Evolutionary conservation across 192 early-diverging fungal genomes (phyloP).

Genomic region (Dissophora globulifera): DNA sequence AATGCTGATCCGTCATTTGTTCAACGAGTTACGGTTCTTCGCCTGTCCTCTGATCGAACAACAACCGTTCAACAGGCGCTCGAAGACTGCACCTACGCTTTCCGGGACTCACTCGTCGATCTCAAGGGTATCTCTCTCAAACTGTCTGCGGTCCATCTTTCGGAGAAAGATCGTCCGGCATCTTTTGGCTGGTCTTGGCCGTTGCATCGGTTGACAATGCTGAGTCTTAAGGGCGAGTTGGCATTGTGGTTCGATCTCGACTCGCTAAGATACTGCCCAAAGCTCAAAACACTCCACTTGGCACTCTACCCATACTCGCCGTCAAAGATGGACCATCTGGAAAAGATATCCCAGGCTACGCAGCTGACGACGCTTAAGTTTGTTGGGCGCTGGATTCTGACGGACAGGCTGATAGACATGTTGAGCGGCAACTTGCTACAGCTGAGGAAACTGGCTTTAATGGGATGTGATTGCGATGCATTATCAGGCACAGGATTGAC

Average conservation of each 20-base stretch:
- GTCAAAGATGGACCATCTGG: slow-evolving; percentile 16
- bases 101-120: slow-evolving; percentile 28
- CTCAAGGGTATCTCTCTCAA: slow-evolving; percentile 28
- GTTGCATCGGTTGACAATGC: neutral
- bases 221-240: slow-evolving; percentile 32
- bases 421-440: neutral
- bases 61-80: slow-evolving; percentile 8
- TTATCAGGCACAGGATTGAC: slow-evolving; percentile 13
- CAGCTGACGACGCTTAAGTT: slow-evolving; percentile 11
- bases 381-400: slow-evolving; percentile 21
- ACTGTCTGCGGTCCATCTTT: slow-evolving; percentile 8
- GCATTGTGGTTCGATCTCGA: slow-evolving; percentile 36
- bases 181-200: slow-evolving; percentile 40
- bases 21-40: slow-evolving; percentile 8
- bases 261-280: slow-evolving; percentile 25
- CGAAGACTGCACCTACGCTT: slow-evolving; percentile 31
- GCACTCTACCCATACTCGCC: slow-evolving; percentile 37
- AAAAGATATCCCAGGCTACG: slow-evolving; percentile 9
- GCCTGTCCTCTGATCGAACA: slow-evolving; percentile 19
- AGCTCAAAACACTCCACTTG: slow-evolving; percentile 21
- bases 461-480: slow-evolving; percentile 19
- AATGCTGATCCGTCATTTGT: neutral
- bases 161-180: slow-evolving; percentile 3
- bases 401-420: slow-evolving; percentile 9
- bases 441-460: slow-evolving; percentile 1